Evolutionary conservation across 768 basidiomycete genomes (phyloP), one percentile per base, ranked within the genome.

Genomic region (Leccinum boreale): DNA sequence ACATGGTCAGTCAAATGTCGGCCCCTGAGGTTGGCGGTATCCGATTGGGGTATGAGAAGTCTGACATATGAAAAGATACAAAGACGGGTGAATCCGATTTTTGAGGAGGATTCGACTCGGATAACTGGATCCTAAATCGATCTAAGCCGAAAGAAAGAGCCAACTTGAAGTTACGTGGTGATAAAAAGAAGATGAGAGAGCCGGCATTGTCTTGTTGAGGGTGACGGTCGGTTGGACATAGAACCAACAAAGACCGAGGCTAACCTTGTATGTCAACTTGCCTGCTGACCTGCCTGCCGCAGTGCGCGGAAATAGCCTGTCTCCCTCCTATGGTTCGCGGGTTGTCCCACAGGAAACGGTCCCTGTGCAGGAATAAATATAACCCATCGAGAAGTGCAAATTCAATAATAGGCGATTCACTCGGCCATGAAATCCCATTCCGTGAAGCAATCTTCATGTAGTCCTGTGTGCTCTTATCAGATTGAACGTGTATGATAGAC

Each of bases 291-390:
- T 33, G 42, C 33, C 55, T 57, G 57, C 52, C 29, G 50, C 33
- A 31, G 36, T 35, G 62, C 67, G 62, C 67, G 67, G 67, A 65
- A 65, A 69, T 68, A 65, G 46, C 29, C 29, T 11, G 29, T 42
- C 56, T 53, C 33, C 45, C 31, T 21, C 17, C 50, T 33, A 17
- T 56, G 35, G 23, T 60, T 69, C 60, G 65, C 60, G 65, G 66
- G 56, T 52, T 21, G n/a, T 8, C 36, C 29, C 29, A 26, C 50
- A 28, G 29, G 55, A 51, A 29, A 31, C 6, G 56, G 4, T 14
- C 35, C 48, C 28, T 52, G 52, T 53, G 62, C 48, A 31, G 17
- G 28, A 53, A 11, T 21, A 33, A 24, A 10, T 12, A 39, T 46
- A 35, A 29, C 62, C 49, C 55, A 58, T 65, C 42, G 59, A 33